These are phyloP conservation scores for Canavalia gladiata DNA, from an alignment of 306 rosid genomes.

Conservation along the genomic window DNA sequence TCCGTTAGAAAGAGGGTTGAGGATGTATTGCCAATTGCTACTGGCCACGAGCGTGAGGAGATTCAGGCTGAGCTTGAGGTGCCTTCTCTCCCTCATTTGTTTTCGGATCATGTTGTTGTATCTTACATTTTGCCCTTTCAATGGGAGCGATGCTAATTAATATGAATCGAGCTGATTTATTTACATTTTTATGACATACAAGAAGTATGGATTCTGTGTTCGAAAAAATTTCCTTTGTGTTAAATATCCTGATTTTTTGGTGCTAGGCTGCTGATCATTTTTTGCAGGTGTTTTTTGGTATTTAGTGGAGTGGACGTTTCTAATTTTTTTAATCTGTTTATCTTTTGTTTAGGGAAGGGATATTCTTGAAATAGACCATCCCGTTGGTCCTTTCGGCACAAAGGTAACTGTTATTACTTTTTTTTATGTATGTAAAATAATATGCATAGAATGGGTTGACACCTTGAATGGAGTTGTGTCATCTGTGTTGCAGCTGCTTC, in stretches of 20 bases:
- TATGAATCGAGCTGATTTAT: background rate
- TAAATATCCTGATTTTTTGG: background rate
- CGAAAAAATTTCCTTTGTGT: background rate
- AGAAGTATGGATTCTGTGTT: background rate
- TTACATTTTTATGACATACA: background rate
- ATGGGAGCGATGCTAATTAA: background rate
- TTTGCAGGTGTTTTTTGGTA: background rate
- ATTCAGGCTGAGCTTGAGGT: conserved; percentile 85
- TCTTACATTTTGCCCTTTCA: background rate
- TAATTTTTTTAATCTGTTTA: background rate
- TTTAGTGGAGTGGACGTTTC: background rate
- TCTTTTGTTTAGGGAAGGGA: conserved; percentile 64
- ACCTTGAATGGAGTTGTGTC: background rate
- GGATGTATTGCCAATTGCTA: conserved; percentile 89
- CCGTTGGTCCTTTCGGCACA: conserved; percentile 88
- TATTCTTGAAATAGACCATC: conserved; percentile 65
- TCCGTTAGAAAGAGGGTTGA: conserved; percentile 74
- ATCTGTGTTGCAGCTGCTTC: conserved; percentile 15
- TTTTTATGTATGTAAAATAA: background rate
- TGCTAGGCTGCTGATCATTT: background rate
- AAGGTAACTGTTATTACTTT: conserved; percentile 63
- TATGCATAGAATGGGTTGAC: background rate
- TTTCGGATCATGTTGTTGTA: background rate
- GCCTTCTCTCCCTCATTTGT: background rate
- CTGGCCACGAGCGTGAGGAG: conserved; percentile 98